A percentile compares a stretch with the other conserved stretches of the same genome.
Evolutionary conservation across 306 rosid genomes (phyloP).

Genomic region (Begonia peltatifolia): DNA sequence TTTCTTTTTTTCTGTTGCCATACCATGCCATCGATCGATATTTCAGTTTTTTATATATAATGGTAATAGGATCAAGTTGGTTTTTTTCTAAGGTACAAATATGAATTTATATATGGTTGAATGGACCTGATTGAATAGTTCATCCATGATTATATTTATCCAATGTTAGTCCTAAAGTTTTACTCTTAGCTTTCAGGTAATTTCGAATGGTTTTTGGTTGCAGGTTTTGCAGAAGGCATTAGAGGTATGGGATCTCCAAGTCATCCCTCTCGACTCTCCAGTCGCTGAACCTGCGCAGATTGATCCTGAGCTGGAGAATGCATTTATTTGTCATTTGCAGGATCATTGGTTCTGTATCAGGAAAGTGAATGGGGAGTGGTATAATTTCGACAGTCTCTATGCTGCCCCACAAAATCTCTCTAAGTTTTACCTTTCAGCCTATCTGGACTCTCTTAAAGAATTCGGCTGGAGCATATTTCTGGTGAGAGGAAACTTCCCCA

Average conservation of each 20-base stretch:
- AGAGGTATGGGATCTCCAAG: constrained; percentile 98
- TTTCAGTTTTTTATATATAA: too few species aligned
- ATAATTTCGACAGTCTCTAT: constrained; percentile 89
- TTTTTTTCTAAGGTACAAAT: too few species aligned
- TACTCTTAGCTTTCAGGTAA: too few species aligned
- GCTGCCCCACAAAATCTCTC: constrained; percentile 97
- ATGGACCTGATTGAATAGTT: too few species aligned
- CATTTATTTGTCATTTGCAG: constrained; percentile 88
- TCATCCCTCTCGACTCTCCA: constrained; percentile 90
- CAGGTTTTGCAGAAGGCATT: constrained; percentile 92
- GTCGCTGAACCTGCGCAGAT: constrained; percentile 97
- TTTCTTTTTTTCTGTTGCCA: too few species aligned
- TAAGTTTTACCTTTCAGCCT: constrained; percentile 94
- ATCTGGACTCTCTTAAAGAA: constrained; percentile 78
- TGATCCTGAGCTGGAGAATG: constrained; percentile 87
- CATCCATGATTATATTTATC: too few species aligned
- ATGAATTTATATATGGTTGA: too few species aligned
- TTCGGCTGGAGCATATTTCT: constrained; percentile 98
- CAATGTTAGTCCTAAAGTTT: too few species aligned
- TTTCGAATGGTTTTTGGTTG: constrained; percentile 10
- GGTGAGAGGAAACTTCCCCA: constrained; percentile 88
- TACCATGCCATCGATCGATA: too few species aligned
- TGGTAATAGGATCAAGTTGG: too few species aligned
- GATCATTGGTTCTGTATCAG: constrained; percentile 98
- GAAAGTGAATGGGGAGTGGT: constrained; percentile 92